Percentiles rank a stretch among this genome's conserved stretches.
Evolutionary conservation across 2,329 filamentous ascomycete genomes (phyloP).

Genomic region (Fusarium sp.): DNA sequence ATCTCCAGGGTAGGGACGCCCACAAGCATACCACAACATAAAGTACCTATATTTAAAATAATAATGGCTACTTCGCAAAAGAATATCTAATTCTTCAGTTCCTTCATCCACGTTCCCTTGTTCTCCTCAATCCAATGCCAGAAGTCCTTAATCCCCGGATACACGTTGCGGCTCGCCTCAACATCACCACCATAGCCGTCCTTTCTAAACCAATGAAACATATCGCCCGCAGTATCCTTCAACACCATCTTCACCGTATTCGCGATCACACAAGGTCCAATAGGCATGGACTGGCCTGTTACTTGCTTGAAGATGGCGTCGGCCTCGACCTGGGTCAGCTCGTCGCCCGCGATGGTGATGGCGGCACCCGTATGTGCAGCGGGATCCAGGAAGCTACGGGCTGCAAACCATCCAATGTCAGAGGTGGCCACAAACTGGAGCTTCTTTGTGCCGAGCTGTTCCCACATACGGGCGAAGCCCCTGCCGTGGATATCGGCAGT

Average conservation of each 20-base stretch:
- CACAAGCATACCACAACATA: too few relatives aligned
- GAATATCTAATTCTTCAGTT: background rate
- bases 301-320: constrained; percentile 17
- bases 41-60: background rate
- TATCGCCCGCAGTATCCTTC: constrained; percentile 18
- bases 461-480: constrained; percentile 46
- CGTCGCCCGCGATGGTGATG: constrained; percentile 30
- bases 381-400: constrained; percentile 50
- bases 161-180: background rate
- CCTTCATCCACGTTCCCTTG: background rate
- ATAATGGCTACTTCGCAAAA: background rate
- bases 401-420: constrained; percentile 57
- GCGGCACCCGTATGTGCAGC: constrained; percentile 34
- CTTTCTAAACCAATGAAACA: constrained; percentile 31
- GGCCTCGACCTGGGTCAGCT: constrained; percentile 27
- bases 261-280: constrained; percentile 22
- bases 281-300: constrained; percentile 2
- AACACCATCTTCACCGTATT: constrained; percentile 22
- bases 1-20: too few relatives aligned
- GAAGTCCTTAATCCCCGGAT: constrained; percentile 22
- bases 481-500: constrained; percentile 44
- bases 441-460: constrained; percentile 27
- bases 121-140: constrained; percentile 13
- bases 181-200: constrained; percentile 33
- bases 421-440: constrained; percentile 52